Base-by-base conservation (phyloP, 192 early-diverging fungal genomes). In the Powellomyces hirtus region DNA sequence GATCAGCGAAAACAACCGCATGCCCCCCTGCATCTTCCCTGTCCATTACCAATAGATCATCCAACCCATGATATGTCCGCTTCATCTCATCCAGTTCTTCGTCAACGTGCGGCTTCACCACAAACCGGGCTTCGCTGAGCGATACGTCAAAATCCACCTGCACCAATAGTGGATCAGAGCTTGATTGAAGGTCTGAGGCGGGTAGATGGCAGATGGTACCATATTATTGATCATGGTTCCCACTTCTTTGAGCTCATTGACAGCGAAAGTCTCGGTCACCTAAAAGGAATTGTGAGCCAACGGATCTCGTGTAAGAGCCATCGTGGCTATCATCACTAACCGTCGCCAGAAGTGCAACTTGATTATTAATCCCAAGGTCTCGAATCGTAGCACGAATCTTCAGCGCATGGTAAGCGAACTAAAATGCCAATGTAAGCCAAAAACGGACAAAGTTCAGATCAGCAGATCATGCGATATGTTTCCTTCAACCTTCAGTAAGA, bases 91-190 rank as follows among this genome's bases (percentile, higher is more conserved):
- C 90, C 64, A 94, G 75, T 7, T 88, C 83, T 52, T 85, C 64
- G 63, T 82, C 75, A 5, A 79, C 71, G 3, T 80, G 78, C 11
- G 70, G 63, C 37, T 88, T 88, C 4, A 93, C 81, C 0, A 88
- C 77, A 24, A 89, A 62, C 2, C 86, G 73, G 11, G 68, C 77
- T 52, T 90, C 89, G 18, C 60, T 68, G 8, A 68, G 42, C 26
- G 88, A 89, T n/a, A 74, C 76, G n/a, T 89, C 84, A 74, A 90
- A 93, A 60, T 91, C 88, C 27, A 92, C 75, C 90, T 90, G 30
- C 10, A 56, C 14, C n/a, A n/a, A n/a, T n/a, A n/a, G n/a, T n/a
- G n/a, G n/a, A n/a, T n/a, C n/a, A n/a, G n/a, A n/a, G n/a, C n/a
- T n/a, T n/a, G n/a, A n/a, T n/a, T 34, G 1, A n/a, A 11, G 46